Evolutionary conservation across 495 filamentous ascomycete species (phyloP).

Genomic region (Hypomontagnella monticulosa): DNA sequence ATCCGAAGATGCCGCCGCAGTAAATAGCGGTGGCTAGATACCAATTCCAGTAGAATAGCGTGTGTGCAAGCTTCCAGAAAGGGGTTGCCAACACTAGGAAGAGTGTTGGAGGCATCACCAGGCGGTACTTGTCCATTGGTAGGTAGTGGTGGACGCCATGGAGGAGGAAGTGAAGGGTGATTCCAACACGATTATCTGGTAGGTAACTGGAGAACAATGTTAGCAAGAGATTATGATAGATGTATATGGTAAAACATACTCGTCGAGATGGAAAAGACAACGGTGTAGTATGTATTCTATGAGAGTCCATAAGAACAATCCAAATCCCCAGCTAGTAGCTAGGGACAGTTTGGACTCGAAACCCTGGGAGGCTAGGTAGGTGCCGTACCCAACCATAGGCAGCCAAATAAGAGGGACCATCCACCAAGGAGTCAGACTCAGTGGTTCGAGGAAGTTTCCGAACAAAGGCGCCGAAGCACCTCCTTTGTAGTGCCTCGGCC

Average conservation of each 20-base stretch:
- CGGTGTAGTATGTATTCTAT: slow-evolving; percentile 92
- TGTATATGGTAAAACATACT: slow-evolving; percentile 62
- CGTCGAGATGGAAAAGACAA: slow-evolving; percentile 92
- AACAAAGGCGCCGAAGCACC: slow-evolving; percentile 93
- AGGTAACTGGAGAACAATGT: slow-evolving; percentile 68
- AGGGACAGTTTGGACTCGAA: slow-evolving; percentile 52
- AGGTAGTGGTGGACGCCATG: slow-evolving; percentile 99
- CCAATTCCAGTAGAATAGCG: slow-evolving; percentile 87
- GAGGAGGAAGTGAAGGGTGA: slow-evolving; percentile 91
- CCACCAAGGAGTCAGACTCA: slow-evolving; percentile 95
- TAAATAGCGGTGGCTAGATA: slow-evolving; percentile 77
- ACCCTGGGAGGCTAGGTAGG: slow-evolving; percentile 70
- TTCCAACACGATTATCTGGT: slow-evolving; percentile 88
- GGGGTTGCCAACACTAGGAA: slow-evolving; percentile 86
- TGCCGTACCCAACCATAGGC: slow-evolving; percentile 80
- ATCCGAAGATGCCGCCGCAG: slow-evolving; percentile 94
- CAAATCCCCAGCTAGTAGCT: slow-evolving; percentile 68
- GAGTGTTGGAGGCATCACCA: slow-evolving; percentile 96
- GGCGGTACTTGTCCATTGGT: slow-evolving; percentile 95
- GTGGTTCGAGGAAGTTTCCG: slow-evolving; percentile 95
- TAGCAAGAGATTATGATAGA: slow-evolving; percentile 21
- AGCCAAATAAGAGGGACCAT: slow-evolving; percentile 86
- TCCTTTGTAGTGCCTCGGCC: slow-evolving; percentile 92
- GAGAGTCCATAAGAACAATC: slow-evolving; percentile 84
- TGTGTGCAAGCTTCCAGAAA: slow-evolving; percentile 92